These are phyloP conservation scores for Nepenthes mirabilis DNA, from an alignment of 148 eudicot species.

Conservation along the genomic window DNA sequence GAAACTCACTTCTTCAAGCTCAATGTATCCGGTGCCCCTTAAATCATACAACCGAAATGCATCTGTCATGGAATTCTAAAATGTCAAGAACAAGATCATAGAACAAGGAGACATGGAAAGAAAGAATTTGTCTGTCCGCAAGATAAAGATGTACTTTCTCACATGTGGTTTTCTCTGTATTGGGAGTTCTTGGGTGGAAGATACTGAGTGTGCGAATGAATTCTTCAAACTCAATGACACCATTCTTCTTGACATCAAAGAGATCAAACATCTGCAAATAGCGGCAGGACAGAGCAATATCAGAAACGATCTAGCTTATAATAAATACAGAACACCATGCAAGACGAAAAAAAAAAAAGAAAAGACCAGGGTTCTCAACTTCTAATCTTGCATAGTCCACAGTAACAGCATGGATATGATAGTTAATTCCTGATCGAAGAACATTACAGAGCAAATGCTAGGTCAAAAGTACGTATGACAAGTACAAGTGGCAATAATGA, in stretches of 20 bases:
- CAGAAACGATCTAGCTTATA: not conserved
- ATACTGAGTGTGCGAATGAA: constrained; percentile 20
- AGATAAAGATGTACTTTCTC: constrained; percentile 3
- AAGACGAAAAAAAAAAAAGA: too few species aligned
- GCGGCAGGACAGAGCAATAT: not conserved
- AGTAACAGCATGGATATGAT: too few species aligned
- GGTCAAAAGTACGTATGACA: too few species aligned
- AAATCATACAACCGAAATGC: constrained; percentile 29
- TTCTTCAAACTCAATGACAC: constrained; percentile 24
- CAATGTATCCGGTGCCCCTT: constrained; percentile 24
- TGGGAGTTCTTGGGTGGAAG: constrained; percentile 26
- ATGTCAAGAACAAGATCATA: not conserved
- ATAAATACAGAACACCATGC: not conserved
- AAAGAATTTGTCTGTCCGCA: not conserved
- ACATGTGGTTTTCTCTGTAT: constrained; percentile 21
- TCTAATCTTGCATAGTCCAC: too few species aligned
- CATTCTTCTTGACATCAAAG: constrained; percentile 23
- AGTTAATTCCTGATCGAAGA: too few species aligned
- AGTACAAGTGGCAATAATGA: too few species aligned
- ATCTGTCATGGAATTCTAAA: constrained; percentile 12
- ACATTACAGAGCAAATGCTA: too few species aligned
- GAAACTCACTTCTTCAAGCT: constrained; percentile 24
- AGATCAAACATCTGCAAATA: constrained; percentile 27
- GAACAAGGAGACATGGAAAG: too few species aligned
- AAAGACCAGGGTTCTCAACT: too few species aligned